phyloP scores from a whole-genome alignment of 768 basidiomycete species.

The Collybia sp. region DNA sequence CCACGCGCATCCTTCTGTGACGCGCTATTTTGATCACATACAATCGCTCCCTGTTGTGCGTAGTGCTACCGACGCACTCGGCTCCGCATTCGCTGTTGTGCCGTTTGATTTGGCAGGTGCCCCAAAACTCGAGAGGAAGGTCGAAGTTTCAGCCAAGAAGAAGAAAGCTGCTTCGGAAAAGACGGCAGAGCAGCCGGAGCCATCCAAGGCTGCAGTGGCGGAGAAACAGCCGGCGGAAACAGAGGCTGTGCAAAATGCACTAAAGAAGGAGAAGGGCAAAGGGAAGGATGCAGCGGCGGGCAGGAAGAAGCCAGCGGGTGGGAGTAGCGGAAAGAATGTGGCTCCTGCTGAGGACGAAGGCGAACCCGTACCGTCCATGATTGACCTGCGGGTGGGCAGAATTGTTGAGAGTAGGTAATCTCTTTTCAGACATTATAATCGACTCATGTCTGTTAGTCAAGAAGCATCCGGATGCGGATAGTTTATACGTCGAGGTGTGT shows the following conservation, averaged over 20 bases:
- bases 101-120: constrained; percentile 72
- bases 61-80: constrained; percentile 42
- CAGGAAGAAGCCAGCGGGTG: constrained; percentile 15
- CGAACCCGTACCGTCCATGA: constrained; percentile 93
- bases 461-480: constrained; percentile 96
- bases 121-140: constrained; percentile 69
- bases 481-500: constrained; percentile 88
- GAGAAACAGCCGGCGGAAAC: no score
- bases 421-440: neutral
- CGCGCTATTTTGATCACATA: constrained; percentile 94
- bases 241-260: constrained; percentile 25
- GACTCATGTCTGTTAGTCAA: constrained; percentile 51
- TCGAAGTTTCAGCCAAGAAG: constrained; percentile 74
- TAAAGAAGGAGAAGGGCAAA: constrained; percentile 57
- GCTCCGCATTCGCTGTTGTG: constrained; percentile 52
- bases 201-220: constrained; percentile 16
- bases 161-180: constrained; percentile 40
- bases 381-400: constrained; percentile 91
- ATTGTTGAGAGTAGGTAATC: constrained; percentile 76
- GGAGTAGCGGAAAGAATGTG: constrained; percentile 27
- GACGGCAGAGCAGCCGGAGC: constrained; percentile 3
- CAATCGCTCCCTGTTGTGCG: constrained; percentile 68
- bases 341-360: constrained; percentile 55
- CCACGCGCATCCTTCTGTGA: constrained; percentile 75
- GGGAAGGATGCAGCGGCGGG: constrained; percentile 45